Evolutionary conservation across 495 filamentous ascomycete species (phyloP), one percentile per base, ranked within the genome.

Genomic region (Haplographium delicatum): DNA sequence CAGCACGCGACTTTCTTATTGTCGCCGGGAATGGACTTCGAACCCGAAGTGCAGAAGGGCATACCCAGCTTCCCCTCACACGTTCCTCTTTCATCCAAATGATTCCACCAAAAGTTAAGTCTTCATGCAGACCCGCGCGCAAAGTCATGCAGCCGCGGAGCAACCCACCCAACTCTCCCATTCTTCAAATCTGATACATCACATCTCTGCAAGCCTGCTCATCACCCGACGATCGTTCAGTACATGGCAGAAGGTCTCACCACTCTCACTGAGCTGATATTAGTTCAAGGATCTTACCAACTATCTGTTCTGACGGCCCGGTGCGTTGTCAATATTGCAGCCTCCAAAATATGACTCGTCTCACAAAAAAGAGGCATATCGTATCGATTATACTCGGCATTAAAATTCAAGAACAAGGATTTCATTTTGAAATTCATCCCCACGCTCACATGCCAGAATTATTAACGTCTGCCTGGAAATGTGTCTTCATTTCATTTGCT

Each of bases 401-500:
- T 16, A 20, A 20, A 15, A 4, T 11, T 20, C 28, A 35, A 13
- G 26, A 35, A 11, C 4, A 22, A 47, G 16, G 19, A 27, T 34
- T 39, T 9, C 22, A 18, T 39, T 26, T n/a, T 11, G 19, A 16
- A 37, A 11, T 23, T 20, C 23, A 1, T 26, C 26, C 8, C 38
- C 23, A 7, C n/a, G 23, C n/a, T 22, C 6, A 26, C 23, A 23
- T 1, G 20, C 15, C 8, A 22, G 26, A 25, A 24, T 18, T 25
- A 9, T 43, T 6, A 43, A 23, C 22, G 39, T 25, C 22, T 26
- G 45, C 45, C 45, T 48, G 15, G 45, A 48, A 26, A 48, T 48
- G 45, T 48, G 45, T 26, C 27, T 20, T 7, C 6, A 15, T 39
- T 18, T 39, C 20, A 48, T 48, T 48, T 48, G 45, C 45, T 48